phyloP scores from a whole-genome alignment of 1,139 yeast species.

The Entelexis sorbosivorans region DNA sequence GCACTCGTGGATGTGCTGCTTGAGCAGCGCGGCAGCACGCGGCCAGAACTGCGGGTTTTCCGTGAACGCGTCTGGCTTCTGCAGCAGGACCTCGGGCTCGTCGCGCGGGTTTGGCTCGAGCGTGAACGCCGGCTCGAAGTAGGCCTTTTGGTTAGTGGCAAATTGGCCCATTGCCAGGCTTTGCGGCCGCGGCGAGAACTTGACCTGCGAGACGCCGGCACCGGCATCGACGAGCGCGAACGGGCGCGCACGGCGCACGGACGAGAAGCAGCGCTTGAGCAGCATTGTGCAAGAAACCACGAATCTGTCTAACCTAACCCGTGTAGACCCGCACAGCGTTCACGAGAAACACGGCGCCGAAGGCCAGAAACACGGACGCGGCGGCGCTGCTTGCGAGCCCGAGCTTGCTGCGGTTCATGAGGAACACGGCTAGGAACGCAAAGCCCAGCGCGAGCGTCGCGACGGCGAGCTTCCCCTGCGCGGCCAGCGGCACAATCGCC shows the following conservation, averaged over 20 bases:
- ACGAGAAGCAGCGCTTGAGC: constrained; percentile 6
- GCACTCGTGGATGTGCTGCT: constrained; percentile 37
- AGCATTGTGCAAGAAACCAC: background rate
- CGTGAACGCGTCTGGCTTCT: constrained; percentile 19
- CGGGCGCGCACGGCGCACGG: constrained; percentile 14
- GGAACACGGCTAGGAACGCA: constrained; percentile 23
- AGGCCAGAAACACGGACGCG: constrained; percentile 32
- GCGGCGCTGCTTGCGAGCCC: constrained; percentile 19
- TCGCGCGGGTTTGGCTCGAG: constrained; percentile 20
- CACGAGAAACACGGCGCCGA: constrained; percentile 32
- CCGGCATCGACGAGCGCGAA: constrained; percentile 7
- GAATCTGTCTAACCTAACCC: constrained; percentile 17
- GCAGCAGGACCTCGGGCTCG: constrained; percentile 17
- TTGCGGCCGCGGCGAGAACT: constrained; percentile 12
- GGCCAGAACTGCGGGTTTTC: constrained; percentile 24
- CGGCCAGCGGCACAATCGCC: constrained; percentile 18
- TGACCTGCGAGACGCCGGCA: constrained; percentile 9
- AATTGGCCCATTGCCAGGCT: constrained; percentile 19
- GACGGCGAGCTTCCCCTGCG: constrained; percentile 19
- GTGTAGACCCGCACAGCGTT: constrained; percentile 35
- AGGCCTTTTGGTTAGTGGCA: constrained; percentile 4
- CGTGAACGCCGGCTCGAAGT: constrained; percentile 18
- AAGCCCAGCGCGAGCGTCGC: constrained; percentile 20
- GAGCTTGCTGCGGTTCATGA: constrained; percentile 25
- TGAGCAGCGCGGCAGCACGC: constrained; percentile 30